Evolutionary conservation across 163 green algal genomes (phyloP).

Genomic region (Volvox carteri): DNA sequence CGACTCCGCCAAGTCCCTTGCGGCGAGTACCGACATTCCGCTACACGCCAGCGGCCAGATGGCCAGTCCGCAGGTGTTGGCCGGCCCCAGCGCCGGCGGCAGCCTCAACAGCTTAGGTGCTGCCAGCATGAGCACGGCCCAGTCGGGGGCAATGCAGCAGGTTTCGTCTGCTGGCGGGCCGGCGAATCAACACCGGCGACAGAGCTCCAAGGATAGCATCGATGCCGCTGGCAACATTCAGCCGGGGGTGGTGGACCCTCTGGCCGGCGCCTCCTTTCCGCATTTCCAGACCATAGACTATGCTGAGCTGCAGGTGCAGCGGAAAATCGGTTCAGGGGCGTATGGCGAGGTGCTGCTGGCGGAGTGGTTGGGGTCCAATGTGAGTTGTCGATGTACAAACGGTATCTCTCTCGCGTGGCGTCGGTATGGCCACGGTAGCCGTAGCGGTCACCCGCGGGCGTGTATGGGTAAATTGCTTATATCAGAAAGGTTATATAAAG

Average conservation of each 20-base stretch:
- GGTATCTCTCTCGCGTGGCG: too few relatives aligned
- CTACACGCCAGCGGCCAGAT: background rate
- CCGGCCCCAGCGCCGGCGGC: background rate
- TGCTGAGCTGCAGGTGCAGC: conserved; percentile 63
- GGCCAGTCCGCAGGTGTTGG: background rate
- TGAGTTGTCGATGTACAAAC: background rate
- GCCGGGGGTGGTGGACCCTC: too few relatives aligned
- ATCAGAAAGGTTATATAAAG: too few relatives aligned
- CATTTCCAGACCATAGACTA: conserved; percentile 69
- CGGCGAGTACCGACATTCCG: background rate
- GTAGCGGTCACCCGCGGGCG: too few relatives aligned
- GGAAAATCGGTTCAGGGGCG: conserved; percentile 67
- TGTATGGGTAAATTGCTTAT: too few relatives aligned
- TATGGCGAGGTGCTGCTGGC: conserved; percentile 77
- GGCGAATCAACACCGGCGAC: background rate
- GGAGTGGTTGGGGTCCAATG: conserved; percentile 70
- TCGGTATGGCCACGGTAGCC: too few relatives aligned
- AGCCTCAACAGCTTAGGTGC: background rate
- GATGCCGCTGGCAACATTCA: background rate
- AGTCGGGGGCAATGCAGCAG: background rate
- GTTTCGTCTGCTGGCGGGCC: background rate
- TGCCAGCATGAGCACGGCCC: background rate
- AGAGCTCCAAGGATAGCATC: conserved; percentile 22
- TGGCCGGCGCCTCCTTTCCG: conserved; percentile 5
- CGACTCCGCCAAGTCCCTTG: conserved; percentile 61